Evolutionary conservation across 75 land plant genomes (phyloP).

Genomic region (Sequoia sempervirens): DNA sequence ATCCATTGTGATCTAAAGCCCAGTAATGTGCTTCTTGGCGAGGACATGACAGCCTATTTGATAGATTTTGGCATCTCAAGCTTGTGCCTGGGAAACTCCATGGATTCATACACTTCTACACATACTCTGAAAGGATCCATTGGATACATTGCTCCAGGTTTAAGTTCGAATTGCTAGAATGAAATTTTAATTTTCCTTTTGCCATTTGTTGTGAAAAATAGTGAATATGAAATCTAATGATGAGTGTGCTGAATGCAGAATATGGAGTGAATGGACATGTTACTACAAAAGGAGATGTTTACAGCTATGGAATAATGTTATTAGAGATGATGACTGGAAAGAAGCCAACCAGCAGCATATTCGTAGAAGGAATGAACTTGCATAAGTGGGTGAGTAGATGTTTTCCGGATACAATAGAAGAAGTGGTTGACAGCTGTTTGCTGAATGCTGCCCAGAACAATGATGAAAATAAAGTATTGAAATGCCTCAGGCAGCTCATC

Average conservation of each 20-base stretch:
- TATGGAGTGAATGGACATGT: not conserved
- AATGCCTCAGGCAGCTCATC: not conserved
- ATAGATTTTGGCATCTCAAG: too few relatives aligned
- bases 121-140: too few relatives aligned
- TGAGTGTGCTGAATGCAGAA: not conserved
- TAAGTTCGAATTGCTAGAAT: too few relatives aligned
- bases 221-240: not conserved
- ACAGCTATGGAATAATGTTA: not conserved
- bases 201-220: not conserved
- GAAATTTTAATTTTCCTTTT: too few relatives aligned
- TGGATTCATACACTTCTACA: too few relatives aligned
- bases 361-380: not conserved
- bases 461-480: not conserved
- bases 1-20: too few relatives aligned
- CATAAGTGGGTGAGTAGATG: not conserved
- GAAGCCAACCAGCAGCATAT: not conserved
- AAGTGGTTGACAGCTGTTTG: not conserved
- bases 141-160: too few relatives aligned
- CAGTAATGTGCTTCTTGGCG: too few relatives aligned
- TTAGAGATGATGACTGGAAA: not conserved
- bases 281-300: not conserved
- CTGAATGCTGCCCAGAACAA: not conserved
- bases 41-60: too few relatives aligned
- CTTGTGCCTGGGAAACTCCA: too few relatives aligned
- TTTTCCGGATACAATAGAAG: not conserved